Evolutionary conservation across 1,139 yeast genomes (phyloP), one percentile per base, ranked within the genome.

Genomic region (Geotrichum cucujoidarum): DNA sequence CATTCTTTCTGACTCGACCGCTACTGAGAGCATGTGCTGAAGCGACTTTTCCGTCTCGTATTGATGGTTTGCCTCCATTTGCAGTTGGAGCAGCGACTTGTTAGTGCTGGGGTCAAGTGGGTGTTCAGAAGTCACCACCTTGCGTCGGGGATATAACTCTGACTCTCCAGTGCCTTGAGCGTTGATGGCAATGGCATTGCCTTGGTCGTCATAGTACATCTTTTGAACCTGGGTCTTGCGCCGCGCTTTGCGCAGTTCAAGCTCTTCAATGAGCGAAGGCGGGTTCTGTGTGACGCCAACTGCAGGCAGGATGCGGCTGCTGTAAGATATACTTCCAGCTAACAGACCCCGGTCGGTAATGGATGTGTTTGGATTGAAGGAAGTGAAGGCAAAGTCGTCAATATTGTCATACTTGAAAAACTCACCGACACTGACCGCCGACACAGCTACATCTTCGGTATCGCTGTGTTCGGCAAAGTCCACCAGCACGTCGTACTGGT

Each of bases 181-280:
- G 32, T 45, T 49, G 14, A 46, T 47, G n/a, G 50, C 53, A 44
- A 47, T 41, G 8, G 51, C 55, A 25, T 54, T 46, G 24, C 57
- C 53, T n/a, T 48, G 47, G n/a, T 49, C 53, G 25, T 64, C 67
- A 21, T 60, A 53, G 18, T 53, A 40, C 16, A 64, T 57, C 18
- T 55, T 55, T 37, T 56, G 56, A 24, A 54, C 54, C 44, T 66
- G 64, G 1, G 61, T 56, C 37, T 51, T 53, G 16, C 61, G 53
- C 25, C 65, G 68, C n/a, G 64, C 62, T 48, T 66, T 66, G 29
- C 71, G 62, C 48, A 66, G 55, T 52, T 66, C 71, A 35, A 67
- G 51, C 52, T 67, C 71, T 50, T 67, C 71, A 41, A 67, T 63
- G 16, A 67, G 56, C 6, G 68, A 61, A 14, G 60, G 58, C 0